Evolutionary conservation across 805 yeast genomes (phyloP).

Genomic region (Lipomyces yamanashiensis): DNA sequence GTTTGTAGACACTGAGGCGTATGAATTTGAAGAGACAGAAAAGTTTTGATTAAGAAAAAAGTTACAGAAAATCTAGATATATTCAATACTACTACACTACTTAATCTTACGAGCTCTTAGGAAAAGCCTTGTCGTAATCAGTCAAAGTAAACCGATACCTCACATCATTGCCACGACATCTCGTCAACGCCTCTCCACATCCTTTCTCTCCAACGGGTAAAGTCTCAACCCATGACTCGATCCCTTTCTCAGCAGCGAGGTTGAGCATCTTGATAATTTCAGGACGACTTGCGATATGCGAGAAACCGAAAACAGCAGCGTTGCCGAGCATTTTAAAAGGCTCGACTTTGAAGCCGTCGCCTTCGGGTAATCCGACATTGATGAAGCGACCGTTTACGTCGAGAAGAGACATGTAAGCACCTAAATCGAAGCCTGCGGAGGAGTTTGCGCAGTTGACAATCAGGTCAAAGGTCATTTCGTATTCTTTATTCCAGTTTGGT

Average conservation of each 20-base stretch:
- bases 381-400: constrained; percentile 62
- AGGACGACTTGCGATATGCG: constrained; percentile 63
- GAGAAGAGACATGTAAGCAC: constrained; percentile 54
- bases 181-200: constrained; percentile 45
- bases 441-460: constrained; percentile 60
- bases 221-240: constrained; percentile 42
- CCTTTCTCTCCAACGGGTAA: constrained; percentile 47
- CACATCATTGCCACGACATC: constrained; percentile 46
- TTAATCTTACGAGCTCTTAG: neutral
- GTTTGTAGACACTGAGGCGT: neutral
- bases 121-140: constrained; percentile 51
- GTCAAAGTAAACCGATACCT: constrained; percentile 52
- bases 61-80: too few species aligned
- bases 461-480: constrained; percentile 51
- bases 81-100: too few species aligned
- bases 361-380: constrained; percentile 65
- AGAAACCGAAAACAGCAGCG: constrained; percentile 58
- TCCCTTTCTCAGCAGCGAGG: constrained; percentile 58
- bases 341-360: constrained; percentile 26
- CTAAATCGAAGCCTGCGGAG: constrained; percentile 55
- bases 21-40: neutral
- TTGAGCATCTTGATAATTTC: constrained; percentile 70
- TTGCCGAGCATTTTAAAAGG: constrained; percentile 29
- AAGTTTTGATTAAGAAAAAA: neutral
- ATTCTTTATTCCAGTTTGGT: constrained; percentile 45